phyloP scores from a whole-genome alignment of 176 grass and related monocot genomes.

The Luzula sylvatica region DNA sequence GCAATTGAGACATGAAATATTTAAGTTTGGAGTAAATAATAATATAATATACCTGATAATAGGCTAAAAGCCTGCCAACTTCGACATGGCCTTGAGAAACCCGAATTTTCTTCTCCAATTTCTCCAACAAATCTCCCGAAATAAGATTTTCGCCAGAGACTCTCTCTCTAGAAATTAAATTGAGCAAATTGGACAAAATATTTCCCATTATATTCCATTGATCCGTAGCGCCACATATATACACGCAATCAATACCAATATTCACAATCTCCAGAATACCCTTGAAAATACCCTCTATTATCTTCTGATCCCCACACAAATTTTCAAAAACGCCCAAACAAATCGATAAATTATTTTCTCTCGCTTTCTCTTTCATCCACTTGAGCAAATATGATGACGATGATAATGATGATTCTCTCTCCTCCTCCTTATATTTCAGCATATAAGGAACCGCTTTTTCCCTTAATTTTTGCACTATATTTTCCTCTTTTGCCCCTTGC shows the following conservation, averaged over 20 bases:
- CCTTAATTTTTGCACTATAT: slow-evolving; percentile 44
- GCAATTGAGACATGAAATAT: no score
- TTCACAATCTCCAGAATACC: slow-evolving; percentile 66
- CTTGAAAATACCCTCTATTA: slow-evolving; percentile 62
- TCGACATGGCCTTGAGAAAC: slow-evolving; percentile 93
- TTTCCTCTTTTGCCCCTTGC: slow-evolving; percentile 66
- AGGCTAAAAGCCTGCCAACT: slow-evolving; percentile 81
- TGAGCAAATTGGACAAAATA: slow-evolving; percentile 71
- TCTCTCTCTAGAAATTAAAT: slow-evolving; percentile 47
- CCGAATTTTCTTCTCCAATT: slow-evolving; percentile 62
- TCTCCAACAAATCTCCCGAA: slow-evolving; percentile 50
- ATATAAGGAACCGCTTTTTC: slow-evolving; percentile 86
- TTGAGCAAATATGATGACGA: slow-evolving; percentile 32
- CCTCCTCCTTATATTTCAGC: slow-evolving; percentile 39
- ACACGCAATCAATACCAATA: slow-evolving; percentile 67
- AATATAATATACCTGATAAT: slow-evolving; percentile 69
- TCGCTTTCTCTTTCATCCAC: slow-evolving; percentile 87
- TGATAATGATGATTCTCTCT: slow-evolving; percentile 25
- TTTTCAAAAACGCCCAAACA: slow-evolving; percentile 77
- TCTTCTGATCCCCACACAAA: slow-evolving; percentile 51
- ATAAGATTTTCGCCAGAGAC: slow-evolving; percentile 22
- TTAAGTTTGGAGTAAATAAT: slow-evolving; percentile 1
- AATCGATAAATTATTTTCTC: slow-evolving; percentile 47
- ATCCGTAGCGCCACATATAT: slow-evolving; percentile 64
- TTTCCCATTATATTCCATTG: slow-evolving; percentile 88